Conservation (phyloP, 345 rosid genomes). For the Rhodomyrtus tomentosa region DNA sequence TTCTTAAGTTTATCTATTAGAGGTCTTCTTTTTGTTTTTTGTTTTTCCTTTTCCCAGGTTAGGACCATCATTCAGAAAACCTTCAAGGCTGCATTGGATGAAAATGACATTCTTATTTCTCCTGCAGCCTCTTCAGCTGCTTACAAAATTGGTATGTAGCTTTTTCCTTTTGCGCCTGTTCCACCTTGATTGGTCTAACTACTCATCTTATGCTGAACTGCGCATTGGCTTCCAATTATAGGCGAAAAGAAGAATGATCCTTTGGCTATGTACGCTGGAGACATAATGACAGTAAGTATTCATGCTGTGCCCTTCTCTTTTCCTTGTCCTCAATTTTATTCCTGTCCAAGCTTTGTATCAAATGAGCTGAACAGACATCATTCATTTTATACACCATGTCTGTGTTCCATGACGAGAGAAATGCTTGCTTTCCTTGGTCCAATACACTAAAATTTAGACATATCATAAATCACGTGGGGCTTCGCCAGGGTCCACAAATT, state of each 20-base stretch:
- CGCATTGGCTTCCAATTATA: conserved; percentile 7
- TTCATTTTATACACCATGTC: neutral
- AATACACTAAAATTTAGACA: neutral
- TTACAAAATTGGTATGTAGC: conserved; percentile 58
- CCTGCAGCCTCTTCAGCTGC: conserved; percentile 95
- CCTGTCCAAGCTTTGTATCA: neutral
- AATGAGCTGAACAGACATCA: neutral
- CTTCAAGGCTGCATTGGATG: conserved; percentile 59
- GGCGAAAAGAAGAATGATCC: conserved; percentile 93
- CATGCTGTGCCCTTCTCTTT: neutral
- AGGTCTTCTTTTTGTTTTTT: neutral
- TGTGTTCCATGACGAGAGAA: neutral
- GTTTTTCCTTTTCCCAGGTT: conserved; percentile 32
- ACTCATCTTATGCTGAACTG: neutral
- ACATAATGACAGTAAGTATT: conserved; percentile 72
- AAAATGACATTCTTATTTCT: conserved; percentile 76
- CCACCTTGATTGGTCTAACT: neutral
- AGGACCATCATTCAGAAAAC: conserved; percentile 62
- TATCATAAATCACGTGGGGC: neutral
- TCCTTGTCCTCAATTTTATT: neutral
- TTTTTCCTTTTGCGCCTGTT: neutral
- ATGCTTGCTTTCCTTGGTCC: neutral
- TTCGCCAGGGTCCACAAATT: neutral
- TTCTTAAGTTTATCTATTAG: neutral
- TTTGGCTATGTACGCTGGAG: conserved; percentile 90